A percentile compares a stretch with the other conserved stretches of the same genome.
phyloP scores from a whole-genome alignment of 1,139 yeast species.

The Spathaspora jeffriesii region DNA sequence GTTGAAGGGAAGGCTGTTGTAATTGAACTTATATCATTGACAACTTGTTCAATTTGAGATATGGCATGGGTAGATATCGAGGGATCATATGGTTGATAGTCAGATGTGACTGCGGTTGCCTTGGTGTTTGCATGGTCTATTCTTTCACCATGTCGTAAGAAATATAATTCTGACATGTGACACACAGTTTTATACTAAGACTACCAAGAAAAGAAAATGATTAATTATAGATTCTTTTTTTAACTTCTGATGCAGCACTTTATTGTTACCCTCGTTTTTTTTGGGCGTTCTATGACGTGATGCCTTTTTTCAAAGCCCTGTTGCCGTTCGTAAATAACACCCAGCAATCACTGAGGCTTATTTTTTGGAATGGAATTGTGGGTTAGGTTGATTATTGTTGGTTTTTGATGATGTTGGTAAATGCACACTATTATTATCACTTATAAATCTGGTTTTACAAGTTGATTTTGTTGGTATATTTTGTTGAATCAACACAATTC shows the following conservation, averaged over 20 bases:
- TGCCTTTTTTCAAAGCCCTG: not conserved
- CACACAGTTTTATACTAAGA: not conserved
- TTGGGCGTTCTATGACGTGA: not conserved
- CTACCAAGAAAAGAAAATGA: not conserved
- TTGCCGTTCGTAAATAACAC: not conserved
- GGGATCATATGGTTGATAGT: constrained; percentile 41
- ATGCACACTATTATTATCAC: constrained; percentile 1
- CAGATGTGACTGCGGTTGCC: constrained; percentile 14
- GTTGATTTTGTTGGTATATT: too few species aligned
- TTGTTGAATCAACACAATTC: too few species aligned
- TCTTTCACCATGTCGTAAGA: constrained; percentile 48
- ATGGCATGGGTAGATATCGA: constrained; percentile 33
- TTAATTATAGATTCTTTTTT: not conserved
- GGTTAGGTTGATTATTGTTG: too few species aligned
- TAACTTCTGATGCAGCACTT: not conserved
- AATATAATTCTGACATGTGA: constrained; percentile 40
- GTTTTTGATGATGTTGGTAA: constrained; percentile 1
- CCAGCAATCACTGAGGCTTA: not conserved
- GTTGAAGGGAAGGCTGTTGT: constrained; percentile 26
- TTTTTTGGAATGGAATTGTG: not conserved
- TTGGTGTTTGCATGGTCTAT: constrained; percentile 43
- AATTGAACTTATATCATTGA: constrained; percentile 26
- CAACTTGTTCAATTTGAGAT: constrained; percentile 29
- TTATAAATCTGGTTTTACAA: not conserved
- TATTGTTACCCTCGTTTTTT: not conserved